Percentiles rank a stretch among this genome's conserved stretches.
These are phyloP conservation scores for Begonia peltatifolia DNA, from an alignment of 306 rosid species.

Conservation along the genomic window DNA sequence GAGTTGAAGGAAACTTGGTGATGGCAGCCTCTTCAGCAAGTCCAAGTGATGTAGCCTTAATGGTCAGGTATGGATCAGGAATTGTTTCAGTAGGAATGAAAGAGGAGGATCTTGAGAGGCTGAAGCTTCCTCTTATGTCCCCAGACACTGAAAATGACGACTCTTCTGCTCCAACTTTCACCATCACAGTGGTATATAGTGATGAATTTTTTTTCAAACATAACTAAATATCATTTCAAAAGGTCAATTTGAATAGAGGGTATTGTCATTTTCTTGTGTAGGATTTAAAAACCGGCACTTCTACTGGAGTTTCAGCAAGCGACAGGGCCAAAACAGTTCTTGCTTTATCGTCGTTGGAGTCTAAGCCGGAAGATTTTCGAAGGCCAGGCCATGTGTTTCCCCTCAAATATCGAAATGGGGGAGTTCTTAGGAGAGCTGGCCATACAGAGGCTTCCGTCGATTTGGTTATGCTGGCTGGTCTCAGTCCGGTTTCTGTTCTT, in stretches of 20 bases:
- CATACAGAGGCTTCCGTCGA: conserved; percentile 88
- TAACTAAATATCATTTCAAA: not conserved
- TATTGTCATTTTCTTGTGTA: conserved; percentile 10
- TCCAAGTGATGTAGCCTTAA: conserved; percentile 38
- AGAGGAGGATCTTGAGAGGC: conserved; percentile 61
- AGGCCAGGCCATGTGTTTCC: conserved; percentile 89
- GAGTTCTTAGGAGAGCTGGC: conserved; percentile 77
- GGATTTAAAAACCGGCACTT: conserved; percentile 65
- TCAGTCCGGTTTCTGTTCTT: conserved; percentile 52
- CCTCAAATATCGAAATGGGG: conserved; percentile 59
- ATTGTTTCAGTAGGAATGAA: conserved; percentile 76
- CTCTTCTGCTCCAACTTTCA: conserved; percentile 76
- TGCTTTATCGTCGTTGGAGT: conserved; percentile 39
- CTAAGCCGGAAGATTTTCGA: conserved; percentile 51
- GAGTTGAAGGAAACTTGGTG: conserved; percentile 59
- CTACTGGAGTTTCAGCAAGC: conserved; percentile 63
- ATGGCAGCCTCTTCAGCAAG: conserved; percentile 56
- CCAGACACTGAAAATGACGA: conserved; percentile 49
- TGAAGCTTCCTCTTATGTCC: conserved; percentile 73
- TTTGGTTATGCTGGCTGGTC: conserved; percentile 56
- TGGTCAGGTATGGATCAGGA: conserved; percentile 74
- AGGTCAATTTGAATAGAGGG: not conserved
- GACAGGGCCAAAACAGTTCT: conserved; percentile 71
- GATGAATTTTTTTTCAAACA: not conserved
- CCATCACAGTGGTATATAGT: conserved; percentile 57